Evolutionary conservation across 495 filamentous ascomycete species (phyloP).

Genomic region (Penicillium maclennaniae): DNA sequence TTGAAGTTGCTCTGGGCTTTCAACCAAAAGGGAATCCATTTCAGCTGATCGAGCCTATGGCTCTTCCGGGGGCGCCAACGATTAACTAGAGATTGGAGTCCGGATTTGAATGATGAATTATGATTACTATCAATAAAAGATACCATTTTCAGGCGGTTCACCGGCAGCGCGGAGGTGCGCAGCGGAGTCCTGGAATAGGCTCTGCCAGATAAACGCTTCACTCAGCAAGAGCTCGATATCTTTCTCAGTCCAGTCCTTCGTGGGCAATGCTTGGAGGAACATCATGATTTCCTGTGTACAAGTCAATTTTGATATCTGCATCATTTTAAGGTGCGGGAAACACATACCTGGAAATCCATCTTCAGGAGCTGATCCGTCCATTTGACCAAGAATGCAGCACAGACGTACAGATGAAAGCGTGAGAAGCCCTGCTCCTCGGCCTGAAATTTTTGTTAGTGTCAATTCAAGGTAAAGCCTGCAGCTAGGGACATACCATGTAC

Average conservation of each 20-base stretch:
- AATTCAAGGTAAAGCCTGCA: neutral
- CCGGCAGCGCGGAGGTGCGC: conserved; percentile 67
- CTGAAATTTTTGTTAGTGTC: conserved; percentile 43
- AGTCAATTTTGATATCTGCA: conserved; percentile 2
- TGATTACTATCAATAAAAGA: conserved; percentile 41
- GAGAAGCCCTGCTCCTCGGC: conserved; percentile 98
- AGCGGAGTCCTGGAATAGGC: conserved; percentile 80
- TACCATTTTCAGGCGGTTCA: conserved; percentile 37
- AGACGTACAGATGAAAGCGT: conserved; percentile 96
- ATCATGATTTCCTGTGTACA: conserved; percentile 85
- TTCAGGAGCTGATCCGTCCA: conserved; percentile 93
- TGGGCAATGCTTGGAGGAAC: conserved; percentile 94
- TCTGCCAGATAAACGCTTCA: conserved; percentile 96
- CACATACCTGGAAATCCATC: conserved; percentile 81
- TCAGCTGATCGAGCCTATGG: conserved; percentile 53
- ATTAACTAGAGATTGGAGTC: conserved; percentile 3
- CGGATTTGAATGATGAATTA: conserved; percentile 29
- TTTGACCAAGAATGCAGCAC: conserved; percentile 97
- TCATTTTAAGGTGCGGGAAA: neutral
- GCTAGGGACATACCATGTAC: conserved; percentile 68
- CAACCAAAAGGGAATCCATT: conserved; percentile 90
- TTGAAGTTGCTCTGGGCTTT: conserved; percentile 71
- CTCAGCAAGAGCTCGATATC: conserved; percentile 93
- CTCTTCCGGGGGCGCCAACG: conserved; percentile 8
- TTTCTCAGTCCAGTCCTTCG: conserved; percentile 94